Percentiles rank a stretch among this genome's conserved stretches.
phyloP scores from a whole-genome alignment of 805 yeast genomes.

The Sugiyamaella smithiae region DNA sequence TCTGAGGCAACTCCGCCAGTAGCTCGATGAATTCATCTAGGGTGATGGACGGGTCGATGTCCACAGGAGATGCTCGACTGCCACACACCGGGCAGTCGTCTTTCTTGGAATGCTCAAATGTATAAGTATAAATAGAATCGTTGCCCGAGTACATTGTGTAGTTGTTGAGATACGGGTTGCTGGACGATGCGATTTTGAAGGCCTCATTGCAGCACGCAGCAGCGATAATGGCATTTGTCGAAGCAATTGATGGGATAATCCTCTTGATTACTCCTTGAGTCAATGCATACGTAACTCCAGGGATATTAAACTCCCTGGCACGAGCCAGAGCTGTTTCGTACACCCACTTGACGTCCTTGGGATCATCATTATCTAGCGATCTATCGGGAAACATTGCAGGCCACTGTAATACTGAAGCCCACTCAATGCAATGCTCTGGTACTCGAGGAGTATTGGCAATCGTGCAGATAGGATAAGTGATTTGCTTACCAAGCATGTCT shows the following conservation, averaged over 20 bases:
- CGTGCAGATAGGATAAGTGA: conserved; percentile 86
- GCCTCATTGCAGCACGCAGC: conserved; percentile 86
- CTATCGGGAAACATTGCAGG: conserved; percentile 43
- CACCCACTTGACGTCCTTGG: conserved; percentile 64
- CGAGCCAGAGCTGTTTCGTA: conserved; percentile 52
- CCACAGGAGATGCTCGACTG: conserved; percentile 21
- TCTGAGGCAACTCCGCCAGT: conserved; percentile 32
- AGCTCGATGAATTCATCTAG: conserved; percentile 44
- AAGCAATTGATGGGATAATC: conserved; percentile 91
- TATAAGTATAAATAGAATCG: conserved; percentile 70
- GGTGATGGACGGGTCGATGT: conserved; percentile 29
- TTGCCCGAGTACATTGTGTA: conserved; percentile 88
- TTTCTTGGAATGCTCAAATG: conserved; percentile 60
- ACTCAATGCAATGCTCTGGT: conserved; percentile 93
- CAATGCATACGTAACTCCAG: conserved; percentile 65
- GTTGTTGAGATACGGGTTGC: conserved; percentile 65
- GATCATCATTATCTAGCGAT: conserved; percentile 64
- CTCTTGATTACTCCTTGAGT: conserved; percentile 87
- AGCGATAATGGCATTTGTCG: conserved; percentile 90
- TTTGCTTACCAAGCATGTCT: conserved; percentile 57
- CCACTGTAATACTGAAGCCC: conserved; percentile 81
- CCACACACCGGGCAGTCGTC: conserved; percentile 80
- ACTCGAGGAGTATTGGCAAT: conserved; percentile 91
- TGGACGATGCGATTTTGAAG: conserved; percentile 69
- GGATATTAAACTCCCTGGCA: conserved; percentile 62